A percentile compares a stretch with the other conserved stretches of the same genome.
phyloP scores from a whole-genome alignment of 768 basidiomycete species.

The Kwoniella newhampshirensis region DNA sequence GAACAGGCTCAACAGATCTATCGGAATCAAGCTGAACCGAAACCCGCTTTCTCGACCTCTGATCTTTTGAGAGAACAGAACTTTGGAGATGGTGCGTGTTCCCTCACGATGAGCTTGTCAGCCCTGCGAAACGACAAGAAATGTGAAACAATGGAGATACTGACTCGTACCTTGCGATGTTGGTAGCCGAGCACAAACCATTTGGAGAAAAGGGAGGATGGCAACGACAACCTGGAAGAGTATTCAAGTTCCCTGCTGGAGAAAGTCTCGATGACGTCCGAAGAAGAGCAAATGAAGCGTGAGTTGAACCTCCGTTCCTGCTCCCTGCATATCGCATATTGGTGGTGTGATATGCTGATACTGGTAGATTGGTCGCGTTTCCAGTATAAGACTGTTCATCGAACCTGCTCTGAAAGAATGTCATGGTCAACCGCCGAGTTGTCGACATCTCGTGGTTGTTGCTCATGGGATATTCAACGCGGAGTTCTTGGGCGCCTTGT shows the following conservation, averaged over 20 bases:
- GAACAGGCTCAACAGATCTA: conserved; percentile 48
- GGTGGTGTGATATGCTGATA: neutral
- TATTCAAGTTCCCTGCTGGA: conserved; percentile 52
- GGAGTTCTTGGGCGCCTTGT: conserved; percentile 53
- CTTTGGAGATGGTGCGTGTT: conserved; percentile 55
- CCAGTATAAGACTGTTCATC: conserved; percentile 52
- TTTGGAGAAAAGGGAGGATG: conserved; percentile 38
- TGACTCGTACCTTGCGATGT: neutral
- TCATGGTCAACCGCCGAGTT: conserved; percentile 28
- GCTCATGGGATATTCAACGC: conserved; percentile 56
- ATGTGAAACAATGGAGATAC: neutral
- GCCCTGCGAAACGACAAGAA: neutral
- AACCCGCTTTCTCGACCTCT: conserved; percentile 47
- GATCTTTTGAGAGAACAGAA: conserved; percentile 55
- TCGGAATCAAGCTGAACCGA: conserved; percentile 39
- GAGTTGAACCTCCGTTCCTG: conserved; percentile 21
- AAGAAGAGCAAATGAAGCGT: conserved; percentile 51
- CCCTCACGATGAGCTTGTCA: no score
- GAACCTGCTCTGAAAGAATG: conserved; percentile 49
- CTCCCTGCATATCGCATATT: no score
- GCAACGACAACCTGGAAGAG: conserved; percentile 39
- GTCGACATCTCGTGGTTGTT: conserved; percentile 52
- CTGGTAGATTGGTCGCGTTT: neutral
- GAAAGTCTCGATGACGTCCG: conserved; percentile 55
- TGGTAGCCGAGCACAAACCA: conserved; percentile 29